phyloP scores from a whole-genome alignment of 1,284 basidiomycete species.

The Golubevia sp. region DNA sequence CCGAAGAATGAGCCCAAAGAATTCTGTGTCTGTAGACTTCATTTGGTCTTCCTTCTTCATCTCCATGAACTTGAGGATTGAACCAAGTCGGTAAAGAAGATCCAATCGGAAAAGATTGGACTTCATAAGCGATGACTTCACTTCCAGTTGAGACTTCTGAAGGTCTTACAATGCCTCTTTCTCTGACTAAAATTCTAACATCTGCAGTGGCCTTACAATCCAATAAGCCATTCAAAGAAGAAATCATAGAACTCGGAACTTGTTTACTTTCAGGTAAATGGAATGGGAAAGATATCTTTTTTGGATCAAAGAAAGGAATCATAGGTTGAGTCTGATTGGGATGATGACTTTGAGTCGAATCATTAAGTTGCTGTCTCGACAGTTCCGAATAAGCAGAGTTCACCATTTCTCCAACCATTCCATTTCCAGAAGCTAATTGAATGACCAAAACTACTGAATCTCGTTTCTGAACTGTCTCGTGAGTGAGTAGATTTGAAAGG shows the following conservation, averaged over 20 bases:
- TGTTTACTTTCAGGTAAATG: conserved; percentile 28
- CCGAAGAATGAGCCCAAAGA: conserved; percentile 80
- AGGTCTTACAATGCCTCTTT: conserved; percentile 30
- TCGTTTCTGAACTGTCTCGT: conserved; percentile 10
- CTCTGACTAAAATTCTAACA: conserved; percentile 45
- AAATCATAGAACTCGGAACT: conserved; percentile 33
- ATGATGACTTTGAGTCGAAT: neutral
- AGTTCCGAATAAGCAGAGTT: too few species aligned
- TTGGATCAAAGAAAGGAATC: neutral
- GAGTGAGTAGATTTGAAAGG: conserved; percentile 27
- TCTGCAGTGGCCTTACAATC: conserved; percentile 53
- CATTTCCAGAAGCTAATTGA: conserved; percentile 22
- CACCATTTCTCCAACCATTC: too few species aligned
- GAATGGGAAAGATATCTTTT: conserved; percentile 15
- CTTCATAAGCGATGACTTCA: conserved; percentile 3
- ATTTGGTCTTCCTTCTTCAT: conserved; percentile 8
- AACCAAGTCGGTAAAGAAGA: conserved; percentile 7
- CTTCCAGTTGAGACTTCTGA: neutral
- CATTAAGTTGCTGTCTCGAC: too few species aligned
- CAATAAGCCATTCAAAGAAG: conserved; percentile 32
- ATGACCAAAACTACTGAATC: conserved; percentile 43
- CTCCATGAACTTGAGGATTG: conserved; percentile 3
- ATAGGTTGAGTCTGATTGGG: neutral
- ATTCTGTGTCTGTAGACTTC: conserved; percentile 61
- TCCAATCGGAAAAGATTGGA: conserved; percentile 11